Evolutionary conservation across 192 early-diverging fungal genomes (phyloP).

Genomic region (Coemansia aciculifera): DNA sequence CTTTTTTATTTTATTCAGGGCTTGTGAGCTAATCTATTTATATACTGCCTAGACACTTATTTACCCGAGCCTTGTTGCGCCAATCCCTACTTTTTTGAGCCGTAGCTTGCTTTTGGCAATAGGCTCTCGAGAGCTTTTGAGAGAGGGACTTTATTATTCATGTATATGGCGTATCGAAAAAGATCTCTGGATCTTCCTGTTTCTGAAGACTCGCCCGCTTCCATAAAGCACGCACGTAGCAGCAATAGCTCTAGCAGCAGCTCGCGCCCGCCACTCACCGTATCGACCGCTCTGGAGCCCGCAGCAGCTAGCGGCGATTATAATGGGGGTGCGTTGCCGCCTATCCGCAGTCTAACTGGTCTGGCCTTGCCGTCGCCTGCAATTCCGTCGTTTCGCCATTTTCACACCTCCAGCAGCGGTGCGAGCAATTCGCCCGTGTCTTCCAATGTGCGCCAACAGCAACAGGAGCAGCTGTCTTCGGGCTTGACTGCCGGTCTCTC

Average conservation of each 20-base stretch:
- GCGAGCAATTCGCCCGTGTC: constrained; percentile 1
- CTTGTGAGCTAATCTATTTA: constrained; percentile 10
- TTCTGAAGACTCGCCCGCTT: constrained; percentile 4
- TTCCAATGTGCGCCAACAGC: not conserved
- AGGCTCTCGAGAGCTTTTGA: not conserved
- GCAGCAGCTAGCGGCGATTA: not conserved
- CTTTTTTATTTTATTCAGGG: constrained; percentile 10
- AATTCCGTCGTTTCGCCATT: constrained; percentile 8
- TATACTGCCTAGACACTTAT: not conserved
- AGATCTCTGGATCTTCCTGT: constrained; percentile 49
- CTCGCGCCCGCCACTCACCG: not conserved
- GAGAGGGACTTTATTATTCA: constrained; percentile 7
- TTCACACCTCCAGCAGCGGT: not conserved
- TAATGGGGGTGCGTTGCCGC: constrained; percentile 20
- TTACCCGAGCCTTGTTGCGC: constrained; percentile 7
- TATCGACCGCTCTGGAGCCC: not conserved
- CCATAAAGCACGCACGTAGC: constrained; percentile 38
- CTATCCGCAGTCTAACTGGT: constrained; percentile 40
- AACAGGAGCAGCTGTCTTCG: not conserved
- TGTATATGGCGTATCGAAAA: constrained; percentile 55
- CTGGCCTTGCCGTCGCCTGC: not conserved
- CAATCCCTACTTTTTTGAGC: constrained; percentile 5
- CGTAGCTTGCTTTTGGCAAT: not conserved
- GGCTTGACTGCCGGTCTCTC: not conserved
- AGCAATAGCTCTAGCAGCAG: not conserved